Evolutionary conservation across 2,329 filamentous ascomycete species (phyloP), one percentile per base, ranked within the genome.

Genomic region (Cercospora berteroae): DNA sequence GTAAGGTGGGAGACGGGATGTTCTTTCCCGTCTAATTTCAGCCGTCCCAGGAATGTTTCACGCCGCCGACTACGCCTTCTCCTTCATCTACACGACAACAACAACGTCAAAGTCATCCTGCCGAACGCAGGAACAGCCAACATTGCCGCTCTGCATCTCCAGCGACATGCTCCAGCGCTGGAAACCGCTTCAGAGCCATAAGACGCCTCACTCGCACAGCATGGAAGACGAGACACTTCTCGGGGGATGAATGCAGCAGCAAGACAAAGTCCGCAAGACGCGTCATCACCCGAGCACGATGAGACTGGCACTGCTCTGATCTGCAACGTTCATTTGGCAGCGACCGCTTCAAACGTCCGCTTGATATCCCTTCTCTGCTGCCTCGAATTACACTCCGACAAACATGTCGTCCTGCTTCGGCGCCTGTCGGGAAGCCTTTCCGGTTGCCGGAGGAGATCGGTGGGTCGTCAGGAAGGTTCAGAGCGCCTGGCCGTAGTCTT

Each of bases 391-490:
- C 20, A 18, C 5, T 13, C 12, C 36, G 0, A 52, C 12, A 2
- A 44, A 52, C 48, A 52, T 52, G 18, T 52, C 48, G 10, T 52
- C 48, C 12, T 27, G 48, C 48, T 59, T 42, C 57, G 33, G 57
- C 57, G 57, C 36, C 31, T 23, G 31, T 20, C 31, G 57, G 27
- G 20, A 59, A 25, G 31, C 36, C 57, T 13, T 31, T 39, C 57
- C 57, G 57, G 18, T 25, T 5, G 57, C 36, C 57, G 31, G 57
- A 59, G 57, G 31, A 59, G 57, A 59, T 36, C 57, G 57, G 57
- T 39, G 31, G 20, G 18, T 36, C 13, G 57, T 39, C 57, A 59
- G 57, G 2, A 59, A 31, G 36, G 31, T 25, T 59, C 36, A 33
- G 10, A 23, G 57, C n/a, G 27, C 57, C 57, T 27, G 33, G 31